phyloP scores from a whole-genome alignment of 1,284 basidiomycete genomes.

The Cutaneotrichosporon mucoides region DNA sequence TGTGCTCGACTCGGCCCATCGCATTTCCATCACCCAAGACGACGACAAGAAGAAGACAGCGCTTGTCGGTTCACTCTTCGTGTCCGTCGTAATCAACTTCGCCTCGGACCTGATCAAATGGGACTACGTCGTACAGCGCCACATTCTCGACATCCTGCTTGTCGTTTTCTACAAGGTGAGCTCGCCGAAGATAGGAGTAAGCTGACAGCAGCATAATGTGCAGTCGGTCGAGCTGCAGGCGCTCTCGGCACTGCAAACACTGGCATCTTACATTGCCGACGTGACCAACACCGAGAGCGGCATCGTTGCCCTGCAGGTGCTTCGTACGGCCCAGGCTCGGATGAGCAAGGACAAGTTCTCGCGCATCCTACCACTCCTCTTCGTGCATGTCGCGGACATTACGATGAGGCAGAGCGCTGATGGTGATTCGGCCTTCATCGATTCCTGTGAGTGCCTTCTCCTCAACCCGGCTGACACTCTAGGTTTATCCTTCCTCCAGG shows the following conservation, averaged over 20 bases:
- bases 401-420: conserved; percentile 16
- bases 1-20: conserved; percentile 30
- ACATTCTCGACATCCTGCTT: conserved; percentile 35
- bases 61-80: conserved; percentile 36
- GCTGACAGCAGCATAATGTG: conserved; percentile 32
- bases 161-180: conserved; percentile 41
- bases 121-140: conserved; percentile 28
- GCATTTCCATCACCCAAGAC: conserved; percentile 19
- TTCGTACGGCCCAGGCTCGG: conserved; percentile 30
- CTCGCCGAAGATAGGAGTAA: too few relatives aligned
- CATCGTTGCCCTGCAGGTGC: conserved; percentile 29
- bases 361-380: conserved; percentile 27
- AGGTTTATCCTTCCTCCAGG: conserved; percentile 9
- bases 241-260: conserved; percentile 23
- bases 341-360: conserved; percentile 29
- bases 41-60: conserved; percentile 23
- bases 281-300: conserved; percentile 29
- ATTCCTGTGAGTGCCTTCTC: conserved; percentile 11
- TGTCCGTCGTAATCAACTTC: conserved; percentile 34
- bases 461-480: not conserved
- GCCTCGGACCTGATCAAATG: conserved; percentile 23
- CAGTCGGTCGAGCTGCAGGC: conserved; percentile 32
- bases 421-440: conserved; percentile 11
- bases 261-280: conserved; percentile 28
- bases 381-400: conserved; percentile 22